These are phyloP conservation scores for Pythium coloratum DNA, from an alignment of 352 stramenopile species.

Conservation along the genomic window DNA sequence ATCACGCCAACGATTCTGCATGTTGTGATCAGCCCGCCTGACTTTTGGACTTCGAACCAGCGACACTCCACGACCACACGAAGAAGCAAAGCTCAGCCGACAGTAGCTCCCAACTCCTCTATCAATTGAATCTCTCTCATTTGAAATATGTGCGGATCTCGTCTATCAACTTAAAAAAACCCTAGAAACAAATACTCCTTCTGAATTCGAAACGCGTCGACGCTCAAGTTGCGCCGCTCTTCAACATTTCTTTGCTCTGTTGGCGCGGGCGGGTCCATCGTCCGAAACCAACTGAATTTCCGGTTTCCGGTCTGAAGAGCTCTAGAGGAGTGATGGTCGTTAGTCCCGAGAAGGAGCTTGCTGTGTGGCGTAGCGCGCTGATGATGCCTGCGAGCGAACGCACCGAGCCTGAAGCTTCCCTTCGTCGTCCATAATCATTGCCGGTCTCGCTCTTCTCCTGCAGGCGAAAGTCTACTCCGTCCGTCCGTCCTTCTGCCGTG, in stretches of 20 bases:
- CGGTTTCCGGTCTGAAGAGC: neutral
- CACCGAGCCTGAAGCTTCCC: neutral
- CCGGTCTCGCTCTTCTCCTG: too few species aligned
- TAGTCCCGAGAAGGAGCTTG: neutral
- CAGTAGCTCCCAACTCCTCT: neutral
- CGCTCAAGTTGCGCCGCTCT: neutral
- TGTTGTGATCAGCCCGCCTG: neutral
- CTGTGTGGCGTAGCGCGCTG: neutral
- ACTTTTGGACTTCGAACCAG: neutral
- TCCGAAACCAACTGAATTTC: conserved; percentile 1
- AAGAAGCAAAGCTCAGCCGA: neutral
- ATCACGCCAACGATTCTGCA: neutral
- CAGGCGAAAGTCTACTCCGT: too few species aligned
- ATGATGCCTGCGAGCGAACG: neutral
- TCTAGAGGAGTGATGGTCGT: neutral
- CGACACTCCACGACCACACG: neutral
- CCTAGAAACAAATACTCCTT: conserved; percentile 1
- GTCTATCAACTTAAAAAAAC: neutral
- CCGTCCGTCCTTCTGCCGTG: too few species aligned
- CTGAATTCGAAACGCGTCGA: conserved; percentile 3
- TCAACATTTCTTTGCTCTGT: conserved; percentile 10
- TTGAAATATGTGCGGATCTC: neutral
- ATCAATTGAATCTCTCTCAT: neutral
- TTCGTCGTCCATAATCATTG: conserved; percentile 2
- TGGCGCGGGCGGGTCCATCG: neutral